phyloP scores from a whole-genome alignment of 2,329 filamentous ascomycete species.

The Nakataea oryzae region DNA sequence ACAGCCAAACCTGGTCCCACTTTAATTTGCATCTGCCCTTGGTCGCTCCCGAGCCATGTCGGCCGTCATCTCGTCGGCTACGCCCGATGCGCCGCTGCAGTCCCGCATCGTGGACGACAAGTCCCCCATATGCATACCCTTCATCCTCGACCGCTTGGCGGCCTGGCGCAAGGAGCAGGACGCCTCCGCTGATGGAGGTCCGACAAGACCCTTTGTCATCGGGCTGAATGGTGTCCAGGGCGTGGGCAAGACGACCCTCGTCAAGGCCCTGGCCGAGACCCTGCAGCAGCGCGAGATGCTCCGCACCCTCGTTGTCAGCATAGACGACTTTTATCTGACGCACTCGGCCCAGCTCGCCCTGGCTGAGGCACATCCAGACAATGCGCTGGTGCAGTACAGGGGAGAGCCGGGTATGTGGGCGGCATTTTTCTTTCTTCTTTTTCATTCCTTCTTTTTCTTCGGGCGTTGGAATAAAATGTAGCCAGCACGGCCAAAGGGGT shows the following conservation, averaged over 20 bases:
- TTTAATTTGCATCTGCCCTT: no score
- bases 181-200: slow-evolving; percentile 10
- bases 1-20: no score
- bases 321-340: slow-evolving; percentile 83
- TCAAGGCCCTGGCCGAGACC: slow-evolving; percentile 51
- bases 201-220: slow-evolving; percentile 61
- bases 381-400: slow-evolving; percentile 68
- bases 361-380: slow-evolving; percentile 53
- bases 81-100: slow-evolving; percentile 17
- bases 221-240: slow-evolving; percentile 89
- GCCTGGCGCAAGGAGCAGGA: slow-evolving; percentile 27
- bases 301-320: slow-evolving; percentile 61
- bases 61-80: slow-evolving; percentile 5
- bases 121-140: slow-evolving; percentile 65
- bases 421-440: slow-evolving; percentile 4
- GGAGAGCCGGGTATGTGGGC: slow-evolving; percentile 60
- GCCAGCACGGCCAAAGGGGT: no score
- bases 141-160: slow-evolving; percentile 51
- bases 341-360: slow-evolving; percentile 58
- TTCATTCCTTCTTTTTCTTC: neutral
- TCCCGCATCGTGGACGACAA: slow-evolving; percentile 61
- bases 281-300: slow-evolving; percentile 48
- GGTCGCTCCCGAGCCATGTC: neutral
- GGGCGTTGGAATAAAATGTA: no score
- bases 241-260: slow-evolving; percentile 84